Percentiles rank a stretch among this genome's conserved stretches.
Evolutionary conservation across 2,329 filamentous ascomycete species (phyloP).

Genomic region (Drechmeria coniospora): DNA sequence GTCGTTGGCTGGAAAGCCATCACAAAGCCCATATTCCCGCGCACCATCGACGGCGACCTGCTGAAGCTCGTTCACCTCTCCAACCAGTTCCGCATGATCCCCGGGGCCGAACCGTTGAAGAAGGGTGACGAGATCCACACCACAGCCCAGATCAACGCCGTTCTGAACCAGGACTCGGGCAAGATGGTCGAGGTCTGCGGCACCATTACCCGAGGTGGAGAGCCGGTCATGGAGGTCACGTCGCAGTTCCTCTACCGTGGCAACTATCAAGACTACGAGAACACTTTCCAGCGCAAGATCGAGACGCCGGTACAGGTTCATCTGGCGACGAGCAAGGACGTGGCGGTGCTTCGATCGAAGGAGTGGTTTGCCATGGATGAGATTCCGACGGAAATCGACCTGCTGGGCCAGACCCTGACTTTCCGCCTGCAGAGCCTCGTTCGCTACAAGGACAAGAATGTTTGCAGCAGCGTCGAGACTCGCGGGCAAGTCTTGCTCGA

Average conservation of each 20-base stretch:
- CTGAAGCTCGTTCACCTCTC: conserved; percentile 93
- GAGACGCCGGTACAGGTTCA: conserved; percentile 93
- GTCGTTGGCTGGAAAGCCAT: conserved; percentile 99
- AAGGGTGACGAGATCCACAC: conserved; percentile 89
- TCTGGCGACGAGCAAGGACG: conserved; percentile 73
- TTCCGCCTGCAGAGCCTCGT: conserved; percentile 91
- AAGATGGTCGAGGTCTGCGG: conserved; percentile 99
- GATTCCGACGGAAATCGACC: conserved; percentile 54
- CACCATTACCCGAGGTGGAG: conserved; percentile 71
- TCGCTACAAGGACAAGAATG: conserved; percentile 84
- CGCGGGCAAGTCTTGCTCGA: conserved; percentile 85
- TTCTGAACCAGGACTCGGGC: conserved; percentile 94
- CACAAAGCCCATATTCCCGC: conserved; percentile 97
- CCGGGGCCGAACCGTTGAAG: conserved; percentile 85
- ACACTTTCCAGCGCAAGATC: conserved; percentile 95
- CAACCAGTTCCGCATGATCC: conserved; percentile 96
- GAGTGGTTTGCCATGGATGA: conserved; percentile 88
- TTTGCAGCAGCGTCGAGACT: conserved; percentile 86
- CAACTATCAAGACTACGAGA: conserved; percentile 82
- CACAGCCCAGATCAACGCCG: conserved; percentile 89
- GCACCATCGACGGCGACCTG: conserved; percentile 87
- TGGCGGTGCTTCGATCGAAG: conserved; percentile 88
- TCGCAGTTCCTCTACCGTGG: conserved; percentile 97
- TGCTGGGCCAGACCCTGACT: conserved; percentile 82
- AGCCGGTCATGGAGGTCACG: conserved; percentile 93